Evolutionary conservation across 2,329 filamentous ascomycete genomes (phyloP), one percentile per base, ranked within the genome.

Genomic region (Cladophialophora exuberans): DNA sequence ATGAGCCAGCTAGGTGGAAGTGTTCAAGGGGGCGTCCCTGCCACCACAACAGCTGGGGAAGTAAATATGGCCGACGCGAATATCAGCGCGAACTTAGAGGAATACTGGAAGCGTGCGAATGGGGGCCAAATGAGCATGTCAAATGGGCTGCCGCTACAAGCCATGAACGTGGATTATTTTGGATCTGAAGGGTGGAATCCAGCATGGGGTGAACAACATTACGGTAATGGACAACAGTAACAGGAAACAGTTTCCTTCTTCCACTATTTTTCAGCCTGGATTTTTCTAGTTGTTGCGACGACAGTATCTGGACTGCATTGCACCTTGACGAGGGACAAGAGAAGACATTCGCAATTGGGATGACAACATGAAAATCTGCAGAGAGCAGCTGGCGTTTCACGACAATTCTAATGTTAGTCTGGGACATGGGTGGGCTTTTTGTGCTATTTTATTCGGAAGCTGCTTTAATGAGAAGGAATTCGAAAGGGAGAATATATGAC

Each of bases 101-200:
- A 62, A 20, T 61, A 59, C 39, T 64, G 61, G 60, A 61, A 52
- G 35, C 42, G 56, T 6, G 33, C 54, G 18, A 26, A 44, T 10
- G 54, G 57, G 26, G 50, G 45, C 13, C 48, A 47, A 38, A 39
- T 46, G 23, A 51, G 44, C 13, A 28, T 44, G 18, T 46, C 44
- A 35, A 41, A 39, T 18, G 61, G 57, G 18, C 46, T 58, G 9
- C 54, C 52, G 2, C 31, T 53, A 11, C 44, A 52, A 10, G 15
- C n/a, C 33, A 36, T 57, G 18, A 54, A 51, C 18, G n/a, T 64
- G 43, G 60, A 64, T 31, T 64, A 38, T 53, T 60, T 56, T 52
- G 50, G 36, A 18, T 45, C 44, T 15, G 59, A 54, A 22, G 47
- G 53, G 17, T 60, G 59, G 61, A 47, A 44, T 30, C 28, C 52